Evolutionary conservation across 1,284 basidiomycete genomes (phyloP).

Genomic region (Ceratobasidium sp.): DNA sequence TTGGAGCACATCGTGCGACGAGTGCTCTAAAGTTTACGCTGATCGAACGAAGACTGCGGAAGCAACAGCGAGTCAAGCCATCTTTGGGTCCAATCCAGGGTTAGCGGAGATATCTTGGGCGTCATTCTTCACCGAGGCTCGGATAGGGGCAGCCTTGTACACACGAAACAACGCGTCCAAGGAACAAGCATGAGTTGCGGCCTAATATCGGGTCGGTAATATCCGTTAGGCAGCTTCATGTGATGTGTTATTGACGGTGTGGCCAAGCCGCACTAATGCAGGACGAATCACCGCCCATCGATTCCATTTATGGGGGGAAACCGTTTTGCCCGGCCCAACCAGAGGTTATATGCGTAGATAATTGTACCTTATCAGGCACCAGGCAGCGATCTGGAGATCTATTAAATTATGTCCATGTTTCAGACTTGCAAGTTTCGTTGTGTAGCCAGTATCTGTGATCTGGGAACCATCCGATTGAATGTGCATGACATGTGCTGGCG

Average conservation of each 20-base stretch:
- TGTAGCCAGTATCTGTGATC: no score
- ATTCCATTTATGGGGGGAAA: no score
- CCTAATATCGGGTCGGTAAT: neutral
- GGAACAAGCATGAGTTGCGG: neutral
- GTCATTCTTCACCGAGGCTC: constrained; percentile 19
- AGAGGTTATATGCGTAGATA: no score
- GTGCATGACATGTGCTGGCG: no score
- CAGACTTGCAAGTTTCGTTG: no score
- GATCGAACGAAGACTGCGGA: neutral
- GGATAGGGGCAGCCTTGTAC: neutral
- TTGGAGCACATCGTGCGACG: neutral
- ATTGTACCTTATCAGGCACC: no score
- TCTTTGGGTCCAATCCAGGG: neutral
- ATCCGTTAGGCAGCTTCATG: neutral
- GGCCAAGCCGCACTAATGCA: no score
- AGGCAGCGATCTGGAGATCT: no score
- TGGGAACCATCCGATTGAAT: no score
- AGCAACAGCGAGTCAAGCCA: neutral
- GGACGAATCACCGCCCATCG: no score
- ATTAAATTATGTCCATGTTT: no score
- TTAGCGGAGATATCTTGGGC: constrained; percentile 13
- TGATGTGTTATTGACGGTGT: neutral
- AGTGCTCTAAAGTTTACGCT: neutral
- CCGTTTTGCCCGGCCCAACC: no score
- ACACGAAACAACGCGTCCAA: neutral